These are phyloP conservation scores for Hortiboletus campestris DNA, from an alignment of 768 basidiomycete species.

Conservation along the genomic window DNA sequence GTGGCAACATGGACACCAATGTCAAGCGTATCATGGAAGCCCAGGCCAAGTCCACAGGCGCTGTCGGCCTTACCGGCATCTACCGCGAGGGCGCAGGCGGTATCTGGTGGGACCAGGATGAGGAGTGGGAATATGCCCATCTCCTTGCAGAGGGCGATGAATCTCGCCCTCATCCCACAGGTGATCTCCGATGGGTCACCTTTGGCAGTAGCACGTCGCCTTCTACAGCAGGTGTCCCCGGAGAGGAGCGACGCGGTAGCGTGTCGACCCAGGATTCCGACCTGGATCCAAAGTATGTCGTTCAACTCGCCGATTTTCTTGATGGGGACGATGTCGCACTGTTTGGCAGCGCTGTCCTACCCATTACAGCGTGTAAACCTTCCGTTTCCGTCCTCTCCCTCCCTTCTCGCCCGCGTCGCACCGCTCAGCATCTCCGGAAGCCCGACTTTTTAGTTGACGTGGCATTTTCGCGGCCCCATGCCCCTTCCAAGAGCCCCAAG, in stretches of 20 bases:
- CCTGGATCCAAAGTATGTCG: constrained; percentile 47
- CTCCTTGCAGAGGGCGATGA: constrained; percentile 46
- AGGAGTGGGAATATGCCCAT: constrained; percentile 66
- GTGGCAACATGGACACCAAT: constrained; percentile 57
- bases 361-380: constrained; percentile 30
- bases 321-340: constrained; percentile 36
- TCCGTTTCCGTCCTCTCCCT: constrained; percentile 37
- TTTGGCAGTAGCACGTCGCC: constrained; percentile 34
- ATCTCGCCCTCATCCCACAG: constrained; percentile 20
- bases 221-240: neutral
- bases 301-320: constrained; percentile 36
- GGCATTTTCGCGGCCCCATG: constrained; percentile 22
- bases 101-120: constrained; percentile 71
- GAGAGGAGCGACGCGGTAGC: constrained; percentile 42
- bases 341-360: constrained; percentile 29
- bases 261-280: constrained; percentile 54
- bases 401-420: constrained; percentile 34
- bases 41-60: constrained; percentile 48
- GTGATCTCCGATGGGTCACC: constrained; percentile 44
- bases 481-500: constrained; percentile 14
- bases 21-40: constrained; percentile 52
- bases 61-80: constrained; percentile 44
- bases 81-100: constrained; percentile 61
- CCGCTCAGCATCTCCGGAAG: constrained; percentile 38
- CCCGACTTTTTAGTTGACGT: constrained; percentile 35